phyloP scores from a whole-genome alignment of 306 rosid species.

The Corylus avellana region DNA sequence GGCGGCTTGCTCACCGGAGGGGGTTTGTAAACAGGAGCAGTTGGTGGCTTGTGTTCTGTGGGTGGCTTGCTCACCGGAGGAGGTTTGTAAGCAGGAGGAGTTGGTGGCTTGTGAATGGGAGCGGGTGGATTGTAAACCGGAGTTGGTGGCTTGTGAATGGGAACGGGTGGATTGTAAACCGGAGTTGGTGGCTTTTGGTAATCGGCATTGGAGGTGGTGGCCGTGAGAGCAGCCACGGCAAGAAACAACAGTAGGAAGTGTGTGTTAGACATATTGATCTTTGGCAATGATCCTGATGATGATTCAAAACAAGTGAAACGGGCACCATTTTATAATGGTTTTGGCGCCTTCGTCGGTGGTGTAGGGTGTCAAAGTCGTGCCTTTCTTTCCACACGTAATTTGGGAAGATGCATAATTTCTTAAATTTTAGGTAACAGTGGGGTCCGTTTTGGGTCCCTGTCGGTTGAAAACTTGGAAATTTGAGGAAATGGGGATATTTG shows the following conservation, averaged over 20 bases:
- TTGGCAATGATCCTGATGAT: background rate
- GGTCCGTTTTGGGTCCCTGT: background rate
- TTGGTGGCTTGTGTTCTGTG: constrained; percentile 3
- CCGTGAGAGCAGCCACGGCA: background rate
- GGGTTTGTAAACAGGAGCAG: background rate
- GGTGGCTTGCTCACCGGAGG: background rate
- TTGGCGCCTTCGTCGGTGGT: background rate
- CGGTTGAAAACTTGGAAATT: background rate
- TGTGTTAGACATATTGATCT: background rate
- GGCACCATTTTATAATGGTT: background rate
- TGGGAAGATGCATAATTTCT: background rate
- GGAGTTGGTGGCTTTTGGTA: background rate
- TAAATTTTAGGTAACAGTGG: background rate
- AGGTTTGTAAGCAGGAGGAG: no score
- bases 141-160: background rate
- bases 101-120: background rate
- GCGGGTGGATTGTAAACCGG: background rate
- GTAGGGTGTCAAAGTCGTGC: background rate
- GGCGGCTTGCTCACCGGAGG: background rate
- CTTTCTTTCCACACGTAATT: background rate
- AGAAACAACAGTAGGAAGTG: background rate
- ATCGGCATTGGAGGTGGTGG: background rate
- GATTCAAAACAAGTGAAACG: background rate
- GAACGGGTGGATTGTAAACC: background rate
- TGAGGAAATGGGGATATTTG: background rate